These are phyloP conservation scores for Ramaria rubella DNA, from an alignment of 768 basidiomycete genomes.

Conservation along the genomic window DNA sequence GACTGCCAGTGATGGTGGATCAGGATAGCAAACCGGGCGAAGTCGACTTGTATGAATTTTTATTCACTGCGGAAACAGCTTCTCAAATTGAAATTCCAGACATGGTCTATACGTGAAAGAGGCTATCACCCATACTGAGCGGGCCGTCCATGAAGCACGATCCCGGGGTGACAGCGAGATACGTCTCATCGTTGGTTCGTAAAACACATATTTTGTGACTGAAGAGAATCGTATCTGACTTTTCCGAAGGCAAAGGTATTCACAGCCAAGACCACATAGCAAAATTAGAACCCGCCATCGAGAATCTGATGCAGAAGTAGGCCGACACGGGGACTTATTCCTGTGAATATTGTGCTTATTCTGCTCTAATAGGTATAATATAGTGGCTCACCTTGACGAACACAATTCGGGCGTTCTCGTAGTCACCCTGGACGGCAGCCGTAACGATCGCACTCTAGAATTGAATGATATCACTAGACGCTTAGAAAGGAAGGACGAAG, in stretches of 20 bases:
- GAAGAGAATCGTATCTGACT: too few relatives aligned
- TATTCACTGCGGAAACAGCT: too few relatives aligned
- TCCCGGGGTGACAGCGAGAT: slow-evolving; percentile 56
- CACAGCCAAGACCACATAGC: slow-evolving; percentile 72
- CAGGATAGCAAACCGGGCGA: slow-evolving; percentile 67
- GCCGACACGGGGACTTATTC: slow-evolving; percentile 16
- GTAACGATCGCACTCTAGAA: slow-evolving; percentile 38
- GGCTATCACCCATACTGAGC: slow-evolving; percentile 69
- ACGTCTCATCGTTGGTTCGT: slow-evolving; percentile 78
- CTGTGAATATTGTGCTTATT: background rate
- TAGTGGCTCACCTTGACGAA: slow-evolving; percentile 71
- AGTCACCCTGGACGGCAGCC: slow-evolving; percentile 53
- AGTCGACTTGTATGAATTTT: slow-evolving; percentile 73
- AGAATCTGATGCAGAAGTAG: slow-evolving; percentile 77
- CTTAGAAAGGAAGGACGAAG: slow-evolving; percentile 42
- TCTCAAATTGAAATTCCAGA: too few relatives aligned
- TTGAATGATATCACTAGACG: slow-evolving; percentile 53
- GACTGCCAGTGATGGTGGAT: background rate
- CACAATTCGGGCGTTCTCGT: slow-evolving; percentile 79
- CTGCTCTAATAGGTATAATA: slow-evolving; percentile 58
- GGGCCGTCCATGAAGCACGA: slow-evolving; percentile 62
- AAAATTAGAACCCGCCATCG: slow-evolving; percentile 90
- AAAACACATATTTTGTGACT: background rate
- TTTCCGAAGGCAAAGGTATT: slow-evolving; percentile 87
- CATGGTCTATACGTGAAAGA: slow-evolving; percentile 95